Evolutionary conservation across 2,329 filamentous ascomycete species (phyloP), one percentile per base, ranked within the genome.

Genomic region (Paecilomyces dactylethromorphus): DNA sequence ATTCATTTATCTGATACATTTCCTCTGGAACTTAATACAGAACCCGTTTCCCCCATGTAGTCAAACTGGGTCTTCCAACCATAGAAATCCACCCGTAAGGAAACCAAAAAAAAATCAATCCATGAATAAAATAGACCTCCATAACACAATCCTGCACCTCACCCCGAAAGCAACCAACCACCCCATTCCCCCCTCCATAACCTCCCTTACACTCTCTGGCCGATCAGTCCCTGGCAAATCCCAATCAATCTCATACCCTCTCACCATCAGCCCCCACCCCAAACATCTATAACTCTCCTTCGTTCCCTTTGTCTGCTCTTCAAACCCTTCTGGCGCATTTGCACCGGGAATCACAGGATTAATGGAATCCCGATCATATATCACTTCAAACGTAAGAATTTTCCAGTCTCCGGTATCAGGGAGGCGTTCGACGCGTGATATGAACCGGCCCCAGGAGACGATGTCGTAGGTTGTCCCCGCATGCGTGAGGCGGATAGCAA

Each of bases 371-470:
- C 54, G 29, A 3, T 58, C 56, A 49, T 63, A 65, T n/a, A 65
- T 60, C 10, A 55, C 56, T 45, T 60, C 60, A 12, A 65, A 18
- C 7, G 60, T 58, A 26, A 64, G 54, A 24, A 62, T 50, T 49
- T 56, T 65, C 62, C 60, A 64, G 18, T 60, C 50, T 2, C 55
- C 53, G 26, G 54, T 56, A 1, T 18, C 35, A 4, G 35, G 35
- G 2, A 63, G 54, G 24, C 33, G 31, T 33, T 59, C 18, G n/a
- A 61, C n/a, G 15, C 58, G 15, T 1, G 58, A 58, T 24, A 63
- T 61, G 11, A 56, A 62, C 22, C 60, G 53, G 24, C 53, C 26
- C 18, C 57, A 62, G 15, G 55, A 54, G n/a, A 56, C 29, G 39
- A 59, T 55, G 53, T 61, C 58, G 52, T 63, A 62, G 32, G 51